Evolutionary conservation across 1,139 yeast species (phyloP), one percentile per base, ranked within the genome.

Genomic region (Debaryomycetaceae sp.): DNA sequence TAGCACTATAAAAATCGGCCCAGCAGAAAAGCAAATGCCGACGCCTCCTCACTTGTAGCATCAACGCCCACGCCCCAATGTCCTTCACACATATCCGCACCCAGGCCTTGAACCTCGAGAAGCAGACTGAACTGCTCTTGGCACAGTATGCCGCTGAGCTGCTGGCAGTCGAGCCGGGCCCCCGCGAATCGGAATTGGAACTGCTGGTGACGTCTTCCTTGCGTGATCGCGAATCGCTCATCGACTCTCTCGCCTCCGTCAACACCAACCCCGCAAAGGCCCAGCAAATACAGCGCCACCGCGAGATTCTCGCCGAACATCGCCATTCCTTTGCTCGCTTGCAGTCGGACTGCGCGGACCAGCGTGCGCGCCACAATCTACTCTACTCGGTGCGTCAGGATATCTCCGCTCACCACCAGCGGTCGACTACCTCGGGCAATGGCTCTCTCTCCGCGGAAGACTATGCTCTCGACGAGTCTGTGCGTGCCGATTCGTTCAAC

Each of bases 281-380:
- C 23, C 90, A 82, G 44, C 97, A 90, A 49, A 58, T 86, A 27
- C 74, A 78, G 32, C 73, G 97, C 34, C 95, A 86, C 49, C 73
- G 71, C 42, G 95, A 86, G 49, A 69, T 73, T 16, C 58, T 85
- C 22, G 68, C 61, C 31, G 93, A 86, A 32, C 92, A 83, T 51
- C 64, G 70, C 51, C 54, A 62, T 29, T 80, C 77, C 36, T 80
- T 71, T 43, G 54, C 58, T 27, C 69, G 81, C 37, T 69, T 87
- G 30, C 60, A 69, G 37, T 51, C 65, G 5, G 59, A 75, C 11
- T 74, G 83, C 25, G 62, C 65, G 34, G 87, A 82, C 39, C 93
- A 80, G 41, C 71, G 95, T 32, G 77, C 80, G 50, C 68, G 87
- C 37, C 56, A 73, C 39, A 85, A 86, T 43, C 55, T 90, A 27